Evolutionary conservation across 2,329 filamentous ascomycete species (phyloP).

Genomic region (Epichloe sibirici): DNA sequence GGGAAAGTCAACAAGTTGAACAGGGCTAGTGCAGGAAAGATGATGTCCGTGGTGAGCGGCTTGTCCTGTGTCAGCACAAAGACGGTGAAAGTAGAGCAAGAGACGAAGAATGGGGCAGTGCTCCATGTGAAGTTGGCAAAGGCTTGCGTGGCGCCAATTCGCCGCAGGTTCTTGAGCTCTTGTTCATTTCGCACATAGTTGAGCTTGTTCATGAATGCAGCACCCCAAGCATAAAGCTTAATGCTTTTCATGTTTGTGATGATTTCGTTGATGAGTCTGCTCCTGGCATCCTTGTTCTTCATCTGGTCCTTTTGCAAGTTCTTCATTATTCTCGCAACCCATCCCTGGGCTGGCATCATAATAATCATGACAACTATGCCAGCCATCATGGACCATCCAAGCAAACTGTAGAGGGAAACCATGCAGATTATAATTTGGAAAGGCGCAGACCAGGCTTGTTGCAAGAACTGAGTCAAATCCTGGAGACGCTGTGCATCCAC

Average conservation of each 20-base stretch:
- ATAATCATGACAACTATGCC: constrained; percentile 90
- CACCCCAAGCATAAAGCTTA: constrained; percentile 96
- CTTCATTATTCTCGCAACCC: constrained; percentile 89
- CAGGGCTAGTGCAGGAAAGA: constrained; percentile 83
- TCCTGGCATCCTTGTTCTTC: constrained; percentile 96
- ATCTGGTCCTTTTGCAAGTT: constrained; percentile 90
- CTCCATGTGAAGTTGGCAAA: constrained; percentile 98
- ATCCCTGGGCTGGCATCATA: constrained; percentile 92
- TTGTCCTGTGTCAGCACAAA: constrained; percentile 76
- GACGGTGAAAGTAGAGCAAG: constrained; percentile 89
- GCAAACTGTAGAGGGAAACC: constrained; percentile 87
- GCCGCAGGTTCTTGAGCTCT: constrained; percentile 88
- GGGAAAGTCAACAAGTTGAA: constrained; percentile 97
- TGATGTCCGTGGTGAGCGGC: constrained; percentile 83
- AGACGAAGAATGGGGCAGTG: constrained; percentile 92
- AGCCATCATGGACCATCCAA: constrained; percentile 90
- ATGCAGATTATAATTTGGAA: constrained; percentile 96
- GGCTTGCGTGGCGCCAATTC: constrained; percentile 88
- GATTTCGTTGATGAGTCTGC: constrained; percentile 90
- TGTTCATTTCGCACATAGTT: constrained; percentile 93
- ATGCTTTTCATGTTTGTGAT: constrained; percentile 99
- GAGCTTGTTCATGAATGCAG: constrained; percentile 93
- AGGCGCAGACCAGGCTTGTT: constrained; percentile 91
- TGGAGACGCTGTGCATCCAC: constrained; percentile 93
- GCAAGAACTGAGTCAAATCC: constrained; percentile 88